Percentiles rank a stretch among this genome's conserved stretches.
Evolutionary conservation across 2,329 filamentous ascomycete genomes (phyloP).

Genomic region (Drechslera avenae): DNA sequence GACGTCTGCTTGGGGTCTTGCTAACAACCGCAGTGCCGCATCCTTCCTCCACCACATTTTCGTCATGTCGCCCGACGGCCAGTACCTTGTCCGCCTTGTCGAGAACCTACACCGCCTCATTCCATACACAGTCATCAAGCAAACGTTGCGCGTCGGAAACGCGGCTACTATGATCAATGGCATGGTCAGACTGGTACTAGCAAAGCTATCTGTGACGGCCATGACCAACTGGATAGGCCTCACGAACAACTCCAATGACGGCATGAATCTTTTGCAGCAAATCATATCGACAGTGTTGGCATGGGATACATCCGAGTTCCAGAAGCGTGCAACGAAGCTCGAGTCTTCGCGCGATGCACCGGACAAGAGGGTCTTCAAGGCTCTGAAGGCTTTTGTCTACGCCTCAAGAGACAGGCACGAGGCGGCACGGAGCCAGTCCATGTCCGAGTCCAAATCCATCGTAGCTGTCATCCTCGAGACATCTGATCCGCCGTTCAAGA

Average conservation of each 20-base stretch:
- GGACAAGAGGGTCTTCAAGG: slow-evolving; percentile 64
- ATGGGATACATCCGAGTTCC: slow-evolving; percentile 75
- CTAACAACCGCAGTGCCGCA: slow-evolving; percentile 61
- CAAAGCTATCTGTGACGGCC: slow-evolving; percentile 76
- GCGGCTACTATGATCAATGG: slow-evolving; percentile 81
- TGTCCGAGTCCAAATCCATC: slow-evolving; percentile 63
- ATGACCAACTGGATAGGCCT: slow-evolving; percentile 81
- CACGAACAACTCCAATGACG: slow-evolving; percentile 72
- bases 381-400: slow-evolving; percentile 64
- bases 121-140: slow-evolving; percentile 72
- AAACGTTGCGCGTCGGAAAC: slow-evolving; percentile 77
- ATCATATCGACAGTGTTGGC: slow-evolving; percentile 75
- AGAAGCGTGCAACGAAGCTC: slow-evolving; percentile 67
- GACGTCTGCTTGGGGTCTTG: neutral
- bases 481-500: slow-evolving; percentile 47
- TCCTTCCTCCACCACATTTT: slow-evolving; percentile 76
- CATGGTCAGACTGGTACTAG: slow-evolving; percentile 72
- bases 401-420: slow-evolving; percentile 63
- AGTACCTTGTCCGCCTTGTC: slow-evolving; percentile 72
- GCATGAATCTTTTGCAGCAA: slow-evolving; percentile 79
- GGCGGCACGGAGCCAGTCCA: slow-evolving; percentile 62
- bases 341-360: slow-evolving; percentile 66
- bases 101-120: slow-evolving; percentile 72
- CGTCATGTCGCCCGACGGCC: slow-evolving; percentile 74
- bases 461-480: slow-evolving; percentile 67